Conservation (phyloP, 202 grass and related monocot genomes). For the Bolboschoenoplectus hybrid region DNA sequence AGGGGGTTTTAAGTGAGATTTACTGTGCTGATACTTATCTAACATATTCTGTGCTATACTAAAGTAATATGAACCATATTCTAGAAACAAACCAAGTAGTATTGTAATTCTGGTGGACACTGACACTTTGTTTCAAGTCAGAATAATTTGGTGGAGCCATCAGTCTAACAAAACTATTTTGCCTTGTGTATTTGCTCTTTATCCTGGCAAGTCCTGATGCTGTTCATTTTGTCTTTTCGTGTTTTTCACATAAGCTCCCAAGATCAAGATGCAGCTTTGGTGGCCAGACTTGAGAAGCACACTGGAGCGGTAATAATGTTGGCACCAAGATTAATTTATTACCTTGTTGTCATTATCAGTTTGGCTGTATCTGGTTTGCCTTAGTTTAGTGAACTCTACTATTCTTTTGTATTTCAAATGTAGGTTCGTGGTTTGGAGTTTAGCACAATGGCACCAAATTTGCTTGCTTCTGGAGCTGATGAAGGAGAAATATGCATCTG, state of each 20-base stretch:
- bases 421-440: constrained; percentile 96
- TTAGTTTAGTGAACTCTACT: constrained; percentile 13
- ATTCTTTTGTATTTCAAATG: constrained; percentile 29
- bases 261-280: constrained; percentile 63
- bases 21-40: background rate
- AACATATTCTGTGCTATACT: background rate
- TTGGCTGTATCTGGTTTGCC: background rate
- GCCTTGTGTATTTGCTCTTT: background rate
- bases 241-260: constrained; percentile 52
- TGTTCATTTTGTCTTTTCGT: background rate
- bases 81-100: background rate
- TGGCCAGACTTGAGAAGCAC: constrained; percentile 88
- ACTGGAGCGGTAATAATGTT: constrained; percentile 67
- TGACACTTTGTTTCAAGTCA: background rate
- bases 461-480: constrained; percentile 90
- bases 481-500: constrained; percentile 92
- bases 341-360: constrained; percentile 20
- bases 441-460: constrained; percentile 64
- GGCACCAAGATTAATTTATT: background rate
- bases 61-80: background rate
- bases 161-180: background rate
- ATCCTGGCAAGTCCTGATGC: background rate
- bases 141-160: constrained; percentile 4
- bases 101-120: background rate
- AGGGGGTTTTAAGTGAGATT: background rate